phyloP scores from a whole-genome alignment of 345 rosid genomes.

The Melastoma malabathricum region DNA sequence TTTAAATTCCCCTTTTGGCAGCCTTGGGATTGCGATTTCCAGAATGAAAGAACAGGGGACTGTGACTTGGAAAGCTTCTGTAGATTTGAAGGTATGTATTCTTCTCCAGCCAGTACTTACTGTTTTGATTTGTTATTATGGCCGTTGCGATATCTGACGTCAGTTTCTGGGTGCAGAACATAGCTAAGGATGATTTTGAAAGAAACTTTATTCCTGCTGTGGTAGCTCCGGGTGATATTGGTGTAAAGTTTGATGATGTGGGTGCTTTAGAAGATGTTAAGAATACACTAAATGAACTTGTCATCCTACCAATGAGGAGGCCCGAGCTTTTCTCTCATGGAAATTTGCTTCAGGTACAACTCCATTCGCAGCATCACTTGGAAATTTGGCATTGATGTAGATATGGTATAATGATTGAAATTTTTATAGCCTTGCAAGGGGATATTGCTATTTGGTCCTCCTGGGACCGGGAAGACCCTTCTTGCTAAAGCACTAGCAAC shows the following conservation, averaged over 20 bases:
- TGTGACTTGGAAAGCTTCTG: constrained; percentile 45
- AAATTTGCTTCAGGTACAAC: constrained; percentile 88
- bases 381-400: no score
- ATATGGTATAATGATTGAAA: no score
- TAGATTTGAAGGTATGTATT: constrained; percentile 57
- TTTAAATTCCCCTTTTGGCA: constrained; percentile 22
- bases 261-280: constrained; percentile 98
- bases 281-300: constrained; percentile 81
- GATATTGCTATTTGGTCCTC: constrained; percentile 93
- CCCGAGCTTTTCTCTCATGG: constrained; percentile 90
- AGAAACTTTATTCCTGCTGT: constrained; percentile 81
- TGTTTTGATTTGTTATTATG: not conserved
- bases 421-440: constrained; percentile 90
- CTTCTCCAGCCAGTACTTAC: constrained; percentile 1
- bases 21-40: constrained; percentile 71
- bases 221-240: constrained; percentile 89
- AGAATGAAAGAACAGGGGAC: constrained; percentile 81
- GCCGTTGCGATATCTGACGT: constrained; percentile 9
- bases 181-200: constrained; percentile 88
- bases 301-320: constrained; percentile 96
- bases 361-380: not conserved
- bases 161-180: constrained; percentile 32
- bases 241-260: constrained; percentile 79
- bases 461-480: constrained; percentile 98
- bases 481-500: constrained; percentile 96